Conservation (phyloP, 441 rosid genomes). For the Erodium chrysanthum region DNA sequence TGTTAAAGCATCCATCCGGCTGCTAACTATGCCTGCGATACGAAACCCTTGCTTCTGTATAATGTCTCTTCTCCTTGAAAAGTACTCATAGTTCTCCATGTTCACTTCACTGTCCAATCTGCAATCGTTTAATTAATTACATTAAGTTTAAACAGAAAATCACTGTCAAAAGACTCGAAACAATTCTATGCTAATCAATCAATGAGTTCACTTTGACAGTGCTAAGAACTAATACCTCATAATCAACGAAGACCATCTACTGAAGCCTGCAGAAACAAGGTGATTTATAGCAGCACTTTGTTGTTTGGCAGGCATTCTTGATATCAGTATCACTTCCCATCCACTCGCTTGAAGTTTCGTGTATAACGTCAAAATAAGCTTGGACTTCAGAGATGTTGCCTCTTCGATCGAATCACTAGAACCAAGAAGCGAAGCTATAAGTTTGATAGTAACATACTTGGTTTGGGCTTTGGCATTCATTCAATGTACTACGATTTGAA, state of each 20-base stretch:
- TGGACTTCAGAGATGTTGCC: slow-evolving; percentile 33
- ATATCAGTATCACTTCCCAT: slow-evolving; percentile 48
- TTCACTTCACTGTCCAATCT: slow-evolving; percentile 42
- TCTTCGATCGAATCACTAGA: slow-evolving; percentile 30
- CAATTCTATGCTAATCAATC: neutral
- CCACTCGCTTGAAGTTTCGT: slow-evolving; percentile 44
- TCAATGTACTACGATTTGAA: no score
- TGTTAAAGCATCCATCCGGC: slow-evolving; percentile 55
- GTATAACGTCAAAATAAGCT: slow-evolving; percentile 32
- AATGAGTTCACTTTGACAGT: neutral
- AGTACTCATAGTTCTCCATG: slow-evolving; percentile 31
- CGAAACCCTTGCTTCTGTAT: slow-evolving; percentile 32
- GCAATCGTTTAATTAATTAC: neutral
- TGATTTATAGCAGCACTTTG: slow-evolving; percentile 29
- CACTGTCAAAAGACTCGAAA: no score
- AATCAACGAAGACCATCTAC: slow-evolving; percentile 46
- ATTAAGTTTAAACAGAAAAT: no score
- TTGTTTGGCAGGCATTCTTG: slow-evolving; percentile 39
- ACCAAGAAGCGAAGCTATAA: slow-evolving; percentile 6
- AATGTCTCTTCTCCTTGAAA: slow-evolving; percentile 27
- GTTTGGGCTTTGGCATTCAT: no score
- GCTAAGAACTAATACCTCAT: slow-evolving; percentile 46
- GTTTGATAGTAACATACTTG: neutral
- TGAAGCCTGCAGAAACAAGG: slow-evolving; percentile 46
- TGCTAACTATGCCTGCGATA: slow-evolving; percentile 42